Conservation (phyloP, 345 rosid species). For the Dipteronia sinensis region DNA sequence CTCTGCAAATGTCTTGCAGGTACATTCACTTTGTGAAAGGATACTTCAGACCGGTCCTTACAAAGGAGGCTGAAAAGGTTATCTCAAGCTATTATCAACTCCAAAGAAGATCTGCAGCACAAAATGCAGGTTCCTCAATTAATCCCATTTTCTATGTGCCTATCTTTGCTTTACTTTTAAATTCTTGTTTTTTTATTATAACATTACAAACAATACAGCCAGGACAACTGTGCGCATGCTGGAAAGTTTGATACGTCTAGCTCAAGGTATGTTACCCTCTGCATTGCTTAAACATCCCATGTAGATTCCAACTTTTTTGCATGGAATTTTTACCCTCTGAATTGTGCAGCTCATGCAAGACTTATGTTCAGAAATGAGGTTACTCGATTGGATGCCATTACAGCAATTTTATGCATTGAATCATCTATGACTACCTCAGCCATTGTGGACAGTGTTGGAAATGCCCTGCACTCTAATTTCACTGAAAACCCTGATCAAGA, state of each 20-base stretch:
- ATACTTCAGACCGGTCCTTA: constrained; percentile 74
- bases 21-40: constrained; percentile 81
- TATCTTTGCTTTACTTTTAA: constrained; percentile 6
- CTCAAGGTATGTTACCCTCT: constrained; percentile 64
- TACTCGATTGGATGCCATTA: constrained; percentile 75
- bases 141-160: constrained; percentile 11
- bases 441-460: constrained; percentile 83
- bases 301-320: background rate
- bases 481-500: constrained; percentile 78
- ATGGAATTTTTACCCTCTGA: constrained; percentile 10
- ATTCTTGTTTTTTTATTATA: background rate
- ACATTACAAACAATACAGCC: constrained; percentile 50
- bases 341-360: constrained; percentile 84
- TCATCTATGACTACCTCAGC: constrained; percentile 96
- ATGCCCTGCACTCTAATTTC: constrained; percentile 92
- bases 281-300: constrained; percentile 12
- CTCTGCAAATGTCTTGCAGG: constrained; percentile 41
- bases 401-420: constrained; percentile 90
- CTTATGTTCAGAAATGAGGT: constrained; percentile 96
- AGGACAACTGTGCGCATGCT: constrained; percentile 97
- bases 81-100: constrained; percentile 95
- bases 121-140: constrained; percentile 72
- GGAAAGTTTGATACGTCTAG: constrained; percentile 93
- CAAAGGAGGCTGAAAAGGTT: constrained; percentile 84
- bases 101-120: constrained; percentile 86